A percentile compares a stretch with the other conserved stretches of the same genome.
Conservation (phyloP, 148 eudicot species). For the Camellia sinensis region DNA sequence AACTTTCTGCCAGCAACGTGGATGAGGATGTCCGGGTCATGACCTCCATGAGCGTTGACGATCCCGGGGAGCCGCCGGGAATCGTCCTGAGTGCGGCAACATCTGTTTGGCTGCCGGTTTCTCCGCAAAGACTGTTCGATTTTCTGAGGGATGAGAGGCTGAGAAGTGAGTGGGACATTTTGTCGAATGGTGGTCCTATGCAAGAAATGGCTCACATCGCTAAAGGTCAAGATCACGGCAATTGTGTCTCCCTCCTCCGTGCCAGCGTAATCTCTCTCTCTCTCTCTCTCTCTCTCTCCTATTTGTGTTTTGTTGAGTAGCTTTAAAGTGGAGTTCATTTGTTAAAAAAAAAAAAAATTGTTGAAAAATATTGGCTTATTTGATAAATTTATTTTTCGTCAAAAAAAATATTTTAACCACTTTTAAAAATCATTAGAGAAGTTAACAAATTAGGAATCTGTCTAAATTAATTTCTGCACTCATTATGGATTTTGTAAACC, state of each 20-base stretch:
- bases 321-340: too few species aligned
- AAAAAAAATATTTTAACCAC: too few species aligned
- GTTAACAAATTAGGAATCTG: too few species aligned
- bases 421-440: too few species aligned
- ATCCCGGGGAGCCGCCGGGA: slow-evolving; percentile 92
- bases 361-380: too few species aligned
- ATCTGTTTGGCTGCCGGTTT: slow-evolving; percentile 87
- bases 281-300: neutral
- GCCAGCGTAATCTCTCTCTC: slow-evolving; percentile 54
- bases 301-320: too few species aligned
- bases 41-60: slow-evolving; percentile 87
- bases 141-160: slow-evolving; percentile 83
- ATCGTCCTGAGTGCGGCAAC: slow-evolving; percentile 88
- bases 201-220: slow-evolving; percentile 96
- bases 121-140: slow-evolving; percentile 76
- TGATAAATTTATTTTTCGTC: too few species aligned
- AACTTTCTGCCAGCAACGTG: slow-evolving; percentile 61
- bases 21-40: slow-evolving; percentile 83
- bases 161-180: slow-evolving; percentile 86
- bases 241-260: slow-evolving; percentile 89
- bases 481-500: too few species aligned
- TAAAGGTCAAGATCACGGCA: slow-evolving; percentile 94
- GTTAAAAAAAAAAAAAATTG: too few species aligned
- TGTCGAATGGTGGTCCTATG: slow-evolving; percentile 96
- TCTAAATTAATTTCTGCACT: too few species aligned